These are phyloP conservation scores for Ogataea siamensis DNA, from an alignment of 805 yeast species.

Conservation along the genomic window DNA sequence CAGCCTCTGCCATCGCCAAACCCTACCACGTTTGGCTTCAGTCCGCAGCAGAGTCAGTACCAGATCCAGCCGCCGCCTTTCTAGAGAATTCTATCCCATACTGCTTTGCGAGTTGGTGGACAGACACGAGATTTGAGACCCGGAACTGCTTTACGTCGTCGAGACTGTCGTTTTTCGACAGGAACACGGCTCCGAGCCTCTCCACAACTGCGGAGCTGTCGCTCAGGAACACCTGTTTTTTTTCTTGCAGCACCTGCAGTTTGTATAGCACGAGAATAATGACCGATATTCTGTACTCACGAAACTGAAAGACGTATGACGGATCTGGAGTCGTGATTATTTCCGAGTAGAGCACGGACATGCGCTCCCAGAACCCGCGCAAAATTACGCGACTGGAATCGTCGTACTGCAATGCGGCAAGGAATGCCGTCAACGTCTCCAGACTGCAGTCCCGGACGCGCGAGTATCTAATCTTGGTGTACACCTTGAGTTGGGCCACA, in stretches of 20 bases:
- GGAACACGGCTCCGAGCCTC: conserved; percentile 18
- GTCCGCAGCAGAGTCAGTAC: conserved; percentile 18
- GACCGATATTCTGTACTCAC: conserved; percentile 16
- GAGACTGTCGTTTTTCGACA: conserved; percentile 17
- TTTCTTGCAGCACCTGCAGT: conserved; percentile 14
- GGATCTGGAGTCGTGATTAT: conserved; percentile 16
- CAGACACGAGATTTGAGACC: conserved; percentile 16
- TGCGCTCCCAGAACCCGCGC: conserved; percentile 26
- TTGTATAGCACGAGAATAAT: conserved; percentile 19
- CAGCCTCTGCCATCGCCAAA: conserved; percentile 14
- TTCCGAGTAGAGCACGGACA: conserved; percentile 25
- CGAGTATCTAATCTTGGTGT: conserved; percentile 9
- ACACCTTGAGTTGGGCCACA: conserved; percentile 10
- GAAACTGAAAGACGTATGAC: conserved; percentile 3
- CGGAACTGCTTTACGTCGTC: conserved; percentile 17
- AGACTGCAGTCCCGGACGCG: conserved; percentile 4
- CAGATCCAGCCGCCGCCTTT: conserved; percentile 14
- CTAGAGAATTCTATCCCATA: conserved; percentile 3
- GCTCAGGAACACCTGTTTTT: conserved; percentile 17
- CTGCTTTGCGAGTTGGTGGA: conserved; percentile 8
- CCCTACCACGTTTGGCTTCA: conserved; percentile 13
- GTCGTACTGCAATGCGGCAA: conserved; percentile 15
- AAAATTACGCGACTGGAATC: conserved; percentile 13
- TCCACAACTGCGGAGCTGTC: conserved; percentile 23
- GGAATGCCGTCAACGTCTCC: conserved; percentile 8